Evolutionary conservation across 2,329 filamentous ascomycete genomes (phyloP).

Genomic region (Dothideomycetes sp.): DNA sequence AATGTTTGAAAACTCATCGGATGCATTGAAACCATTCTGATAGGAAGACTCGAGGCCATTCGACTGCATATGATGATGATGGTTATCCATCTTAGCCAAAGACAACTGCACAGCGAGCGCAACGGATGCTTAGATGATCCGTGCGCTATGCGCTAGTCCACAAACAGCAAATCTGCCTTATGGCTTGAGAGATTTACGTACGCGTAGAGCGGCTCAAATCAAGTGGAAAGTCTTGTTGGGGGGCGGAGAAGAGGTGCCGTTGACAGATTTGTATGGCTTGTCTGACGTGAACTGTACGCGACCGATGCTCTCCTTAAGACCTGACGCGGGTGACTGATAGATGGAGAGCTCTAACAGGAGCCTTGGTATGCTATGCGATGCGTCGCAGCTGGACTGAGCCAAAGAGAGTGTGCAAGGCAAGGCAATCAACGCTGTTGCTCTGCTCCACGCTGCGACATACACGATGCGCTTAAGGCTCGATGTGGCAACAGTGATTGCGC

Average conservation of each 20-base stretch:
- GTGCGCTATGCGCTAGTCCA: constrained; percentile 13
- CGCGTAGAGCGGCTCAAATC: constrained; percentile 11
- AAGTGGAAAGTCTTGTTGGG: constrained; percentile 13
- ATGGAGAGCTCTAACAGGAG: neutral
- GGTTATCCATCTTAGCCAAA: constrained; percentile 11
- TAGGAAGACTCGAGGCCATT: constrained; percentile 20
- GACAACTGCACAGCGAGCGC: too few relatives aligned
- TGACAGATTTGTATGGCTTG: constrained; percentile 8
- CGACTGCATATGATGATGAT: constrained; percentile 19
- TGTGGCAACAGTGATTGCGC: constrained; percentile 9
- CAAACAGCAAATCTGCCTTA: constrained; percentile 14
- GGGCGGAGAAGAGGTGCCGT: constrained; percentile 7
- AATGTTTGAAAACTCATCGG: constrained; percentile 16
- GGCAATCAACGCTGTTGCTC: constrained; percentile 10
- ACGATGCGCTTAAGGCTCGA: constrained; percentile 11
- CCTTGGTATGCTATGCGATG: constrained; percentile 4
- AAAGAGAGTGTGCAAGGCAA: neutral
- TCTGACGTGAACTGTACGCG: constrained; percentile 7
- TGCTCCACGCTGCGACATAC: constrained; percentile 9
- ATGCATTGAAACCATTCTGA: constrained; percentile 16
- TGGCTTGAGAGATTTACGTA: constrained; percentile 13
- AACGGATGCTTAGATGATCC: constrained; percentile 8
- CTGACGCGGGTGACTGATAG: constrained; percentile 1
- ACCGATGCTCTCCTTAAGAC: constrained; percentile 1
- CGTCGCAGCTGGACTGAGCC: neutral